Evolutionary conservation across 164 flowering plant species (phyloP).

Genomic region (Nelumbo lutea): DNA sequence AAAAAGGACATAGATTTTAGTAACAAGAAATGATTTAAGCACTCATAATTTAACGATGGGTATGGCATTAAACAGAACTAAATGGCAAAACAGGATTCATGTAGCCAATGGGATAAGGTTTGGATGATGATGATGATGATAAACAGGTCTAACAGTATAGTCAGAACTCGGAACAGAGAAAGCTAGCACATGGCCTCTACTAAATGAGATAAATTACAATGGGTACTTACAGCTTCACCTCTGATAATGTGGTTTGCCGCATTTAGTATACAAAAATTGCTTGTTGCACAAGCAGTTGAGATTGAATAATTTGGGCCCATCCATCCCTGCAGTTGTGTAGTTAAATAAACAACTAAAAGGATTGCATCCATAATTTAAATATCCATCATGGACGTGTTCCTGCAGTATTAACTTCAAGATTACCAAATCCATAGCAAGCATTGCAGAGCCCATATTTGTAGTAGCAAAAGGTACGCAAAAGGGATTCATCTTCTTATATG

Average conservation of each 20-base stretch:
- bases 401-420: conserved; percentile 11
- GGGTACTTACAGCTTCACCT: conserved; percentile 91
- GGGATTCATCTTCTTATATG: conserved; percentile 94
- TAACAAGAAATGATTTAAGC: no score
- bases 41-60: no score
- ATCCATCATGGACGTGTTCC: neutral
- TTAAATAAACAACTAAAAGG: conserved; percentile 5
- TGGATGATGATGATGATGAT: no score
- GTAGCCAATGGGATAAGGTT: no score
- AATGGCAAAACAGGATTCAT: no score
- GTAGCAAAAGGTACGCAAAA: conserved; percentile 98
- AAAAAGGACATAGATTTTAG: no score
- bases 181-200: neutral
- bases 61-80: no score
- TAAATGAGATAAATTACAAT: neutral
- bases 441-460: conserved; percentile 98
- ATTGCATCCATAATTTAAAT: conserved; percentile 1
- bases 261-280: conserved; percentile 93
- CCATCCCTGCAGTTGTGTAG: conserved; percentile 75
- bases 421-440: conserved; percentile 99
- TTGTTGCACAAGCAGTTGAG: conserved; percentile 99
- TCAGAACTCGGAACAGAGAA: neutral
- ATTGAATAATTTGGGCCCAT: conserved; percentile 99
- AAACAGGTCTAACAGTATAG: no score
- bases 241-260: conserved; percentile 92